These are phyloP conservation scores for Fusarium solani-melongenae DNA, from an alignment of 2,329 filamentous ascomycete species.

Conservation along the genomic window DNA sequence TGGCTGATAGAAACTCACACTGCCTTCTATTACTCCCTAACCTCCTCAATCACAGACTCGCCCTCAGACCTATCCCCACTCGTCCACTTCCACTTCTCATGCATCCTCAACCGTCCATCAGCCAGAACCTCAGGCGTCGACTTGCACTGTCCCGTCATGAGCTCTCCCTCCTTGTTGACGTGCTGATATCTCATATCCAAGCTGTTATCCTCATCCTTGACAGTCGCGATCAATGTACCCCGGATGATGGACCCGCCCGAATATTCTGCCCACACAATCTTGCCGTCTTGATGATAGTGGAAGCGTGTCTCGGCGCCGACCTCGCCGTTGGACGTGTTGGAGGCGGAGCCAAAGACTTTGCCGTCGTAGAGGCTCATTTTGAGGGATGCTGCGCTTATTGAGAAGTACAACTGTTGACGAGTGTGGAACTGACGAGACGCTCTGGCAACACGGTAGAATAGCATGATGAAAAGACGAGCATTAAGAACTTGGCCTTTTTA, in stretches of 20 bases:
- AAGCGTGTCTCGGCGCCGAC: constrained; percentile 38
- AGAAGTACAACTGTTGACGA: neutral
- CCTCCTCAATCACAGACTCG: constrained; percentile 40
- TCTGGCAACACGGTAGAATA: neutral
- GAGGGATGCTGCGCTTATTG: neutral
- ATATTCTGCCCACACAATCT: constrained; percentile 44
- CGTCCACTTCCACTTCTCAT: constrained; percentile 44
- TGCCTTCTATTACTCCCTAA: constrained; percentile 6
- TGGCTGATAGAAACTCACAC: neutral
- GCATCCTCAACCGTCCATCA: constrained; percentile 40
- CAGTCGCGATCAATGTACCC: constrained; percentile 37
- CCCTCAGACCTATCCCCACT: constrained; percentile 37
- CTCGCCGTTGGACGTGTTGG: constrained; percentile 40
- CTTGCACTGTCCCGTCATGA: constrained; percentile 42
- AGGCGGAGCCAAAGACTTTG: constrained; percentile 27
- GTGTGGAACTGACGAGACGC: neutral
- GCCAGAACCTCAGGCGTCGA: constrained; percentile 32
- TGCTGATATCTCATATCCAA: constrained; percentile 45
- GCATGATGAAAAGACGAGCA: neutral
- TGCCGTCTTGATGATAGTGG: constrained; percentile 42
- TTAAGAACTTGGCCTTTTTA: neutral
- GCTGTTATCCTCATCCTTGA: constrained; percentile 24
- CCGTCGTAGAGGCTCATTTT: constrained; percentile 27
- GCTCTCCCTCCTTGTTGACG: constrained; percentile 36
- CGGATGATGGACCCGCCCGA: constrained; percentile 36